These are phyloP conservation scores for Camellia granthamiana DNA, from an alignment of 148 eudicot genomes.

Conservation along the genomic window DNA sequence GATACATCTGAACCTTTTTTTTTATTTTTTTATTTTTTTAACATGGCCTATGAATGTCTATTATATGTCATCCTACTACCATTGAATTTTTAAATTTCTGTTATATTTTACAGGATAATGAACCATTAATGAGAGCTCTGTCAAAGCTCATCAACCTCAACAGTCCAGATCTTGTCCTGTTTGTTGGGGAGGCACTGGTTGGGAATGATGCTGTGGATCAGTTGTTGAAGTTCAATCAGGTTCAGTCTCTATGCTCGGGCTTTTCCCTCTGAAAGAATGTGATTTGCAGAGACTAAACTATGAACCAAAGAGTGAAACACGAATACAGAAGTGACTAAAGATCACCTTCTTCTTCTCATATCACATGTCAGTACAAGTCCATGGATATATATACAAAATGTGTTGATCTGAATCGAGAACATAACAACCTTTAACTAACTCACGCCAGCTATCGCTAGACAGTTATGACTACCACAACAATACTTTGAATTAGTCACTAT, in stretches of 20 bases:
- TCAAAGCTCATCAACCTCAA: slow-evolving; percentile 86
- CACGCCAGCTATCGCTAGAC: too few species aligned
- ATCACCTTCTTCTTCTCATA: too few species aligned
- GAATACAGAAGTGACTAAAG: too few species aligned
- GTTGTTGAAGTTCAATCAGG: slow-evolving; percentile 90
- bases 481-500: too few species aligned
- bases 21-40: neutral
- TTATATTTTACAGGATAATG: slow-evolving; percentile 68
- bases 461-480: too few species aligned
- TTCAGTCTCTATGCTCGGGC: slow-evolving; percentile 14
- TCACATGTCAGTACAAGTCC: too few species aligned
- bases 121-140: slow-evolving; percentile 95
- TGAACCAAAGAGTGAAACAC: too few species aligned
- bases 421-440: too few species aligned
- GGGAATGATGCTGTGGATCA: slow-evolving; percentile 98
- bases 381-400: too few species aligned
- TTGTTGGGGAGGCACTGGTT: slow-evolving; percentile 98
- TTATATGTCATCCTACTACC: neutral
- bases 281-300: too few species aligned
- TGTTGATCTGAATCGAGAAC: too few species aligned
- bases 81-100: neutral
- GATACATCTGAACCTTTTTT: neutral
- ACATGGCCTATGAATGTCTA: neutral
- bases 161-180: slow-evolving; percentile 83
- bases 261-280: neutral